Percentiles rank a stretch among this genome's conserved stretches.
Evolutionary conservation across 805 yeast genomes (phyloP).

Genomic region (Ogataea nonfermentans): DNA sequence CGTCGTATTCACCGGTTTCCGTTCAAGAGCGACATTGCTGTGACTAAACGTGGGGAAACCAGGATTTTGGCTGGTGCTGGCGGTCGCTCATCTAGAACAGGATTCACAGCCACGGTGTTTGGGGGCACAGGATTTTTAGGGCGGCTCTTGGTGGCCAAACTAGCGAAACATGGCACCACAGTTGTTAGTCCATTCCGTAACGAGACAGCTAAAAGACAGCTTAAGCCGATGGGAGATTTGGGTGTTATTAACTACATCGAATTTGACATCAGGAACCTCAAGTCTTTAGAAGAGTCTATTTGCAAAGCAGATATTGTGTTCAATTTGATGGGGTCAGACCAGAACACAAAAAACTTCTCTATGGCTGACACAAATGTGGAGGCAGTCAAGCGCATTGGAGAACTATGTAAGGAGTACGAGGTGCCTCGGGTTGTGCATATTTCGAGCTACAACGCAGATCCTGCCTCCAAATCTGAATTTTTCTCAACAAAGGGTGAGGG

Average conservation of each 20-base stretch:
- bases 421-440: slow-evolving; percentile 78
- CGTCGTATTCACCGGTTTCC: slow-evolving; percentile 32
- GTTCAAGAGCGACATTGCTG: slow-evolving; percentile 59
- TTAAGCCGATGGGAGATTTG: slow-evolving; percentile 80
- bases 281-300: slow-evolving; percentile 73
- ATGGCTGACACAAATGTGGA: slow-evolving; percentile 85
- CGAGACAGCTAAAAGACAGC: slow-evolving; percentile 70
- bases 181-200: slow-evolving; percentile 80
- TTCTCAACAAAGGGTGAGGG: slow-evolving; percentile 78
- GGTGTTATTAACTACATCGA: slow-evolving; percentile 86
- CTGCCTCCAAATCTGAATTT: slow-evolving; percentile 64
- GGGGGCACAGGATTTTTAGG: slow-evolving; percentile 83
- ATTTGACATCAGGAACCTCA: slow-evolving; percentile 74
- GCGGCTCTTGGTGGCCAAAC: slow-evolving; percentile 62
- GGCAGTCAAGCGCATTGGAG: slow-evolving; percentile 72
- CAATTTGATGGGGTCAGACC: slow-evolving; percentile 76
- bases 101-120: slow-evolving; percentile 84
- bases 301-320: slow-evolving; percentile 79
- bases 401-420: slow-evolving; percentile 64
- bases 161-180: slow-evolving; percentile 80
- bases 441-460: slow-evolving; percentile 73
- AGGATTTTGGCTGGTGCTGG: slow-evolving; percentile 70
- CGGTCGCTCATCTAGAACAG: slow-evolving; percentile 82
- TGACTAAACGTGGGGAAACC: slow-evolving; percentile 75
- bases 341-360: slow-evolving; percentile 72